These are phyloP conservation scores for Verticillium dahliae DNA, from an alignment of 2,329 filamentous ascomycete species.

Conservation along the genomic window DNA sequence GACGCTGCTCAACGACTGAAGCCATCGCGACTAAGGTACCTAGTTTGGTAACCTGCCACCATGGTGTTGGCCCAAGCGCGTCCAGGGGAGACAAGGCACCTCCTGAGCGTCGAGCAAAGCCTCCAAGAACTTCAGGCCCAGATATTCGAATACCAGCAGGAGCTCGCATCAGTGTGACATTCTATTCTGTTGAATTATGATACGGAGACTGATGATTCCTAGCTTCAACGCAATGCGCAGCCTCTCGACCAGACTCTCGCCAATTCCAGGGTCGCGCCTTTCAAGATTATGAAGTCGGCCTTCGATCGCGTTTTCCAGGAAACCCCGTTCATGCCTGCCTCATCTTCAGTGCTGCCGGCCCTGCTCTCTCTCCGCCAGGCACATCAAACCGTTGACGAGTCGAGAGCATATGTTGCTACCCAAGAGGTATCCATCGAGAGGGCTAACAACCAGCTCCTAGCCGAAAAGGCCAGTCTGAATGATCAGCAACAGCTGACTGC, in stretches of 20 bases:
- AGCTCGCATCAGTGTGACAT: conserved; percentile 24
- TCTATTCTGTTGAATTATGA: neutral
- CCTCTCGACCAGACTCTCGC: conserved; percentile 2
- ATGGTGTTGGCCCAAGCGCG: neutral
- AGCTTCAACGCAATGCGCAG: conserved; percentile 14
- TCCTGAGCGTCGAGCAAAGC: conserved; percentile 57
- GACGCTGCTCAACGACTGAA: neutral
- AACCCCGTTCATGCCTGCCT: conserved; percentile 59
- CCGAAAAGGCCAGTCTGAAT: conserved; percentile 40
- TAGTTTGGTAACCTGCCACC: neutral
- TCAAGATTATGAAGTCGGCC: conserved; percentile 52
- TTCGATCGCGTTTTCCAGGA: conserved; percentile 57
- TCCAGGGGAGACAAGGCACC: conserved; percentile 29
- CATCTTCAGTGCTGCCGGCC: conserved; percentile 63
- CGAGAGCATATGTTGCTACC: conserved; percentile 48
- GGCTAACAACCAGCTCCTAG: conserved; percentile 39
- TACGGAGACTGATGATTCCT: neutral
- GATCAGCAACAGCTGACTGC: conserved; percentile 51
- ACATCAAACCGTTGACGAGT: conserved; percentile 57
- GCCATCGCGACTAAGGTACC: neutral
- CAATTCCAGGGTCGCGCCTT: conserved; percentile 15
- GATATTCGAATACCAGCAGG: conserved; percentile 46
- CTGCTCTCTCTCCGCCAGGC: conserved; percentile 65
- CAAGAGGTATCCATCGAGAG: conserved; percentile 35
- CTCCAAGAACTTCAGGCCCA: conserved; percentile 57